phyloP scores from a whole-genome alignment of 441 rosid genomes.

The Erodium moschatum region DNA sequence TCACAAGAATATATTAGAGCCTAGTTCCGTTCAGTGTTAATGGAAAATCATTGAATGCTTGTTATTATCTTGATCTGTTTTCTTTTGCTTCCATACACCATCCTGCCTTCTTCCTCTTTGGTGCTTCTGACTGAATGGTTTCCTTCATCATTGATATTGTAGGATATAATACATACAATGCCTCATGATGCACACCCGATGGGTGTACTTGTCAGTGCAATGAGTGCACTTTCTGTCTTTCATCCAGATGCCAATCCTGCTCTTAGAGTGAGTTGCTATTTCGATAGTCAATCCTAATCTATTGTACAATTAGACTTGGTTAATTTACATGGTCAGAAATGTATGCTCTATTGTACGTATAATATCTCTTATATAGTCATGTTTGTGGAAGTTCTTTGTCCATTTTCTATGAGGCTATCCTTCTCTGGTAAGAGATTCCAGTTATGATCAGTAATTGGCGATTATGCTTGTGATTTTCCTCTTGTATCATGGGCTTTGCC shows the following conservation, averaged over 20 bases:
- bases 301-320: neutral
- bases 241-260: conserved; percentile 99
- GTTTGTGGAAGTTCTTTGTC: neutral
- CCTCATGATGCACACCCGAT: conserved; percentile 99
- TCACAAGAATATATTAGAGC: neutral
- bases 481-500: neutral
- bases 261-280: conserved; percentile 52
- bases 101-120: neutral
- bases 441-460: neutral
- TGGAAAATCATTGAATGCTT: neutral
- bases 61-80: neutral
- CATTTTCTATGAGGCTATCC: neutral
- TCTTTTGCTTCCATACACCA: neutral
- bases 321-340: neutral
- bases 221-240: conserved; percentile 90
- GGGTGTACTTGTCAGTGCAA: conserved; percentile 94
- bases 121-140: conserved; percentile 8
- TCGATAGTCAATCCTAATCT: neutral
- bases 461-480: neutral
- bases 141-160: conserved; percentile 20
- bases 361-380: neutral
- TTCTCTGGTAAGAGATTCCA: neutral
- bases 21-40: neutral
- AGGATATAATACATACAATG: conserved; percentile 92
- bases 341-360: neutral